Base-by-base conservation (phyloP, 352 stramenopile genomes). In the Globisporangium nodosum region DNA sequence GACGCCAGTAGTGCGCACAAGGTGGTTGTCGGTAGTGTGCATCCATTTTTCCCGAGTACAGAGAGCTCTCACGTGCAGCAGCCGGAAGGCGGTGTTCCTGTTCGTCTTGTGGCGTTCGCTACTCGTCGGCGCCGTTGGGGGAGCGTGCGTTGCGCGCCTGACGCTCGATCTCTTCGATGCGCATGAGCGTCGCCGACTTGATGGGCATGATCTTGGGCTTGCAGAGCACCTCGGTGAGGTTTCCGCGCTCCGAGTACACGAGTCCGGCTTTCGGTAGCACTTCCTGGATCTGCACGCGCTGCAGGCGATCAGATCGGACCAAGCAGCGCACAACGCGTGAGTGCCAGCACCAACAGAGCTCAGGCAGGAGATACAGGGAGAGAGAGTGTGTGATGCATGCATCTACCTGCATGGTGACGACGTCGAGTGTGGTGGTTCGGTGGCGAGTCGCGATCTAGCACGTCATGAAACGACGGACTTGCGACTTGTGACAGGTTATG, bases 151-250 rank as follows among this genome's bases (percentile, higher is more conserved):
- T 74, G 12, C 78, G 67, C 15, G 78, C 81, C 58, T 91, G 78
- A 49, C 74, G 76, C 63, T 96, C 86, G 49, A 94, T 90, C 56
- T 94, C 75, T 61, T 96, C 85, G 48, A 96, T 93, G 52, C 77
- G 73, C 51, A 94, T 58, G 59, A 96, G 60, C 33, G 83, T 92
- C 51, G 85, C 77, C 21, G 81, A 94, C 68, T 96, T 96, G 68
- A 97, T 93, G 3, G 88, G 85, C 62, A 97, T 63, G 51, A 96
- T 91, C 65, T 96, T 96, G 18, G 88, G 88, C 42, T 96, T 96
- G 68, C 88, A 96, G 24, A 96, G 65, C 59, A 94, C 74, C 59
- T 95, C 84, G 0, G 74, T 92, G 33, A 96, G 56, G 58, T 92
- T 90, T n/a, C 81, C 80, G 35, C 80, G 76, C 62, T 96, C 87